Conservation (phyloP, 306 rosid species). For the Chamaecrista fasciculata region DNA sequence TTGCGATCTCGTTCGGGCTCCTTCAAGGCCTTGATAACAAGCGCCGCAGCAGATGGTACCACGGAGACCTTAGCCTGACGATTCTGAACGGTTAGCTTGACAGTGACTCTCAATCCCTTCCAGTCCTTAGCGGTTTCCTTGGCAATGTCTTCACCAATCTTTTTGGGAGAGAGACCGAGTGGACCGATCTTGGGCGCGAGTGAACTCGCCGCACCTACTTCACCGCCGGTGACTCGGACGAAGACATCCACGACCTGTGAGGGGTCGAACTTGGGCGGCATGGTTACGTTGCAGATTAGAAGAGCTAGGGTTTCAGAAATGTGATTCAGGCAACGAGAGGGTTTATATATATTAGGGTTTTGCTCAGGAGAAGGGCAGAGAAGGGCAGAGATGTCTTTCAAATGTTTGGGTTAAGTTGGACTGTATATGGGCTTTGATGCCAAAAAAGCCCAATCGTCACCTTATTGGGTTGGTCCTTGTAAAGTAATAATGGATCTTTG, state of each 20-base stretch:
- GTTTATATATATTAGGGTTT: constrained; percentile 38
- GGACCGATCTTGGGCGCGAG: constrained; percentile 97
- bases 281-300: constrained; percentile 23
- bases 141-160: constrained; percentile 93
- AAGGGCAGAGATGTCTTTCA: constrained; percentile 7
- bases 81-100: constrained; percentile 89
- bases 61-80: constrained; percentile 91
- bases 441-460: neutral
- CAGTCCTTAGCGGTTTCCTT: constrained; percentile 94
- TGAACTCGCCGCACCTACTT: constrained; percentile 91
- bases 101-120: constrained; percentile 89
- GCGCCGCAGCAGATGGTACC: constrained; percentile 92
- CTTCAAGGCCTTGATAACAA: constrained; percentile 80
- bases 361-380: too few species aligned
- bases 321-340: neutral
- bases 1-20: constrained; percentile 91
- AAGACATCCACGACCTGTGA: constrained; percentile 80
- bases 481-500: too few species aligned
- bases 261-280: constrained; percentile 97
- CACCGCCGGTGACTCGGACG: constrained; percentile 91
- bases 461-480: neutral
- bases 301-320: constrained; percentile 35
- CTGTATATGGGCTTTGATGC: too few species aligned
- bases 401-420: neutral
- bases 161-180: constrained; percentile 84